Base-by-base conservation (phyloP, 1,139 yeast species). In the Eremothecium gossypii region DNA sequence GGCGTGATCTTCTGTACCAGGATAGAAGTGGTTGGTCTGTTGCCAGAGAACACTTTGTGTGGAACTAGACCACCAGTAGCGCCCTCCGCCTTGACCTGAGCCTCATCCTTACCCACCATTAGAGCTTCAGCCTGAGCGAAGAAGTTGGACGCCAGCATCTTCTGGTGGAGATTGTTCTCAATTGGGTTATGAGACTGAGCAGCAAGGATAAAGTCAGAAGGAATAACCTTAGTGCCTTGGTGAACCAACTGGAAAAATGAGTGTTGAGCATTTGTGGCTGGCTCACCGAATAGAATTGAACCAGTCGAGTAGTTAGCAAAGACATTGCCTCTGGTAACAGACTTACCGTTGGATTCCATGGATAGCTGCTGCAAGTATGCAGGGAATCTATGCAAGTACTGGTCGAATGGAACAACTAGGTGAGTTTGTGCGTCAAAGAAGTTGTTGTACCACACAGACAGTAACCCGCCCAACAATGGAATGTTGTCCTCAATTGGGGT, bases 241-340 rank as follows among this genome's bases (percentile, higher is more conserved):
- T 91, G 98, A 47, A 91, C 95, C 69, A 91, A 79, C 71, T 91
- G 98, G 91, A 91, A 91, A 82, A 91, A 91, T 31, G 97, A 89
- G 71, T 91, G 98, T 73, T 91, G 98, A 45, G 98, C 94, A 67
- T 91, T 91, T 51, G 98, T 91, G 49, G 96, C 94, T 61, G 98
- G 98, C 73, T 91, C 98, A 63, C 98, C 98, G 61, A 91, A 91
- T 61, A 91, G 72, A 51, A 91, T 87, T 46, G 95, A 74, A 54
- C 98, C 98, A 40, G 97, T 89, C 62, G 93, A 89, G 74, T 91
- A 91, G 71, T 82, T 79, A 61, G 95, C 85, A 71, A 83, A 86
- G 50, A 77, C 81, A 63, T 86, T 83, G 57, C 85, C 87, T 68
- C 96, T 82, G 57, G 95, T 83, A 54, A 89, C 96, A 38, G 95